Evolutionary conservation across 2,329 filamentous ascomycete genomes (phyloP).

Genomic region (Magnaporthiopsis poae): DNA sequence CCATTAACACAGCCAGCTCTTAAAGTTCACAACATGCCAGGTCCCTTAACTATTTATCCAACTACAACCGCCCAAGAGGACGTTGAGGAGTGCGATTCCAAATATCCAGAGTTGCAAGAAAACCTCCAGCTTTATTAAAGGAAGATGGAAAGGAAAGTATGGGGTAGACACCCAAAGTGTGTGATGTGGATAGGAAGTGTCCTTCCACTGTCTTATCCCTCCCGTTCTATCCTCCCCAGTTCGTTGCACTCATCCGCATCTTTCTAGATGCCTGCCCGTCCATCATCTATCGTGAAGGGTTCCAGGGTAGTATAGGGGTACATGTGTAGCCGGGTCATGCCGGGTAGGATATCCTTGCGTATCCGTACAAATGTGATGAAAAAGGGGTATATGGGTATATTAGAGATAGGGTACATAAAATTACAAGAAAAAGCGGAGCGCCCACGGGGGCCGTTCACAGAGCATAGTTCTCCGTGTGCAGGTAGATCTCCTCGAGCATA

Average conservation of each 20-base stretch:
- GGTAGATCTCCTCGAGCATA: conserved; percentile 75
- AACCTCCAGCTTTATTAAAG: too few relatives aligned
- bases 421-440: not conserved
- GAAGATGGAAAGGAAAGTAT: too few relatives aligned
- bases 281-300: not conserved
- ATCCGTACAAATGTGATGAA: not conserved
- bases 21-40: too few relatives aligned
- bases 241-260: not conserved
- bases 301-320: not conserved
- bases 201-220: not conserved
- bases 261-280: not conserved
- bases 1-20: too few relatives aligned
- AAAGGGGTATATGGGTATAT: not conserved
- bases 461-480: conserved; percentile 93
- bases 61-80: too few relatives aligned
- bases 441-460: conserved; percentile 38
- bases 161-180: too few relatives aligned
- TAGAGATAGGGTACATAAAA: not conserved
- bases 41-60: too few relatives aligned
- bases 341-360: not conserved
- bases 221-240: not conserved
- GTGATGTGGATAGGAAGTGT: not conserved
- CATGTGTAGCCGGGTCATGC: not conserved
- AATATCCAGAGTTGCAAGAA: too few relatives aligned
- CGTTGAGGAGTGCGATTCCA: too few relatives aligned